Evolutionary conservation across 345 rosid species (phyloP), one percentile per base, ranked within the genome.

Genomic region (Mercurialis annua): DNA sequence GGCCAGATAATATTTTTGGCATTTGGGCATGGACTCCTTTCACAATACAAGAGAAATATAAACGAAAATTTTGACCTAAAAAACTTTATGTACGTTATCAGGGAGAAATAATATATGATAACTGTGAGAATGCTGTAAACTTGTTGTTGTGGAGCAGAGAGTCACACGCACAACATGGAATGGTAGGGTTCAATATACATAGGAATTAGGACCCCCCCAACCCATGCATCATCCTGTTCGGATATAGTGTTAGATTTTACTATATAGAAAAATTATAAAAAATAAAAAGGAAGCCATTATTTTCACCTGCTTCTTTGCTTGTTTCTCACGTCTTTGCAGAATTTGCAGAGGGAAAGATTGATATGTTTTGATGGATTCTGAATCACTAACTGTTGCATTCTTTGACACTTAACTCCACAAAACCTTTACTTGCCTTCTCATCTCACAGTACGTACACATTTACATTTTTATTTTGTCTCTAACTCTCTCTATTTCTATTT

Each of bases 241-340:
- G 68, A 43, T 40, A 40, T 1, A 40, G 8, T 14, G 11, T 30
- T 54, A 52, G 29, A 18, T 54, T 62, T 66, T 58, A 29, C 9
- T 63, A 30, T 14, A 14, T 51, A 57, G 10, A 40, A 40, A 9
- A 34, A 34, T 34, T 34, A 3, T 3, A 34, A 34, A 34, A 34
- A 34, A 34, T 3, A 34, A 34, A 34, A 34, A 34, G 9, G 40
- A 34, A 34, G 72, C 68, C 57, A 55, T n/a, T n/a, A 18, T 16
- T 62, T 60, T 69, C 30, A 73, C 75, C 69, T 50, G 59, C 30
- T 52, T n/a, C 69, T 69, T 84, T 86, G 82, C 92, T 84, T 86
- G 78, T 79, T 62, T 75, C 79, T 81, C 80, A 86, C 91, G 91
- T 79, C 78, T 84, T 71, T 51, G 73, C 59, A 54, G 62, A n/a